Conservation (phyloP, 2,329 filamentous ascomycete genomes). For the Teratosphaeria destructans region DNA sequence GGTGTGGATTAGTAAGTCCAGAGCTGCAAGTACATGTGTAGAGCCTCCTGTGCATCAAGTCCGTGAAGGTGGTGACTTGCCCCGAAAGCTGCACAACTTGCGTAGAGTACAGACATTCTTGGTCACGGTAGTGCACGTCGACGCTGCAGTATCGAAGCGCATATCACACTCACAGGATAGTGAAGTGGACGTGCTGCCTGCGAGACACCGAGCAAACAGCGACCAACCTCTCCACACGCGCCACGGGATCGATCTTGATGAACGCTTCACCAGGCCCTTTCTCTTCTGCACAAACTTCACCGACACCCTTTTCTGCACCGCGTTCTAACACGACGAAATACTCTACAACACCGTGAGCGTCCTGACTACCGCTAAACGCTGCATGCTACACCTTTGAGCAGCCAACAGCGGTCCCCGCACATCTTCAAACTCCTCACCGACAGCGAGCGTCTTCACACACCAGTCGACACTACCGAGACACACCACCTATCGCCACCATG, state of each 20-base stretch:
- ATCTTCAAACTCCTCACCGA: slow-evolving; percentile 13
- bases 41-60: not conserved
- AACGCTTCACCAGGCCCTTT: not conserved
- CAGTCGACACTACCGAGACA: slow-evolving; percentile 2
- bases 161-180: not conserved
- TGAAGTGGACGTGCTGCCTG: not conserved
- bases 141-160: not conserved
- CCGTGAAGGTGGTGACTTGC: not conserved
- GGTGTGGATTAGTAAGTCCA: not conserved
- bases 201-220: not conserved
- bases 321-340: not conserved
- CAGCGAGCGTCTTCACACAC: slow-evolving; percentile 12
- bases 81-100: not conserved
- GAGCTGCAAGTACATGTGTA: not conserved
- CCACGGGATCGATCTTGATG: slow-evolving; percentile 1
- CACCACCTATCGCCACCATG: slow-evolving; percentile 33
- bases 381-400: slow-evolving; percentile 18
- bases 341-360: not conserved
- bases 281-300: not conserved
- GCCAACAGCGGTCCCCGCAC: slow-evolving; percentile 22
- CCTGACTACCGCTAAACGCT: slow-evolving; percentile 3
- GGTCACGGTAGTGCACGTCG: not conserved
- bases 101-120: not conserved
- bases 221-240: slow-evolving; percentile 1
- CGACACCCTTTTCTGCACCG: slow-evolving; percentile 1